Evolutionary conservation across 129 eudicot species (phyloP).

Genomic region (Solidago caesia): DNA sequence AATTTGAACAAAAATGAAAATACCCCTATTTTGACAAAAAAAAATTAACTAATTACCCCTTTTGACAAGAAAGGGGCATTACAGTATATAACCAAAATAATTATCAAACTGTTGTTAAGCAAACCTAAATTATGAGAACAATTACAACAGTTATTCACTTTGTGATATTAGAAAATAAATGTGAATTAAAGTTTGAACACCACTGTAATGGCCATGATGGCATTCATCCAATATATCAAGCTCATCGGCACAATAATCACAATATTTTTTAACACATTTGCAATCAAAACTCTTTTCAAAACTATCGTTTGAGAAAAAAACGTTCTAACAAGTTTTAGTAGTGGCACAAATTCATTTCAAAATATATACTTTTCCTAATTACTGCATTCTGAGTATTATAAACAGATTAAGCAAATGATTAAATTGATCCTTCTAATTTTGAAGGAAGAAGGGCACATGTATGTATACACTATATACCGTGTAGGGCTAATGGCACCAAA

Average conservation of each 20-base stretch:
- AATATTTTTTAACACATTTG: no score
- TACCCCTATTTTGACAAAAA: no score
- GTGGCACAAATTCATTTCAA: background rate
- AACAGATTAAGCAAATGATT: background rate
- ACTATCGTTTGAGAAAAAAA: background rate
- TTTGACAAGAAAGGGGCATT: background rate
- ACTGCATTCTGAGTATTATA: background rate
- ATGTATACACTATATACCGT: no score
- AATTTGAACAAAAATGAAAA: no score
- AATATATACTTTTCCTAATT: background rate
- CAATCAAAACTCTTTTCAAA: no score
- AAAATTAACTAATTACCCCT: no score
- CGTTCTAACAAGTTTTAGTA: background rate
- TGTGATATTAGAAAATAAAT: background rate
- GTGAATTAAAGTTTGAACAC: background rate
- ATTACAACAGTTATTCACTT: background rate
- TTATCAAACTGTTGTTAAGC: background rate
- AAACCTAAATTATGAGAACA: background rate
- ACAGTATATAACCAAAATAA: slow-evolving; percentile 3
- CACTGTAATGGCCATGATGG: background rate
- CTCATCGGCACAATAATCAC: background rate
- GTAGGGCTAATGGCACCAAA: no score
- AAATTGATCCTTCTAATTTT: no score
- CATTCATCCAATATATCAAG: no score
- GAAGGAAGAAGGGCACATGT: no score